phyloP scores from a whole-genome alignment of 257 asterid genomes.

The Penstemon eatonii region DNA sequence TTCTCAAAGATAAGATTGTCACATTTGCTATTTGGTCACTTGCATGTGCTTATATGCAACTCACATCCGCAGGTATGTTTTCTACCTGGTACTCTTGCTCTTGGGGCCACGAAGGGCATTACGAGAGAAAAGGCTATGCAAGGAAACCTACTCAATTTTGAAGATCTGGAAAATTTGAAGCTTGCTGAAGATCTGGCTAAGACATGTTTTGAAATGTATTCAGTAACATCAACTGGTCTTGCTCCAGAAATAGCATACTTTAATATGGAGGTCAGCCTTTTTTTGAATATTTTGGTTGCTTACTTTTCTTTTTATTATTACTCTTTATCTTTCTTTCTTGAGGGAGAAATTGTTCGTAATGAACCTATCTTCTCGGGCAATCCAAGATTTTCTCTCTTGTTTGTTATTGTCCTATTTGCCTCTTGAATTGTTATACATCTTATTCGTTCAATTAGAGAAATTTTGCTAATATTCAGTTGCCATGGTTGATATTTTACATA shows the following conservation, averaged over 20 bases:
- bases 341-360: constrained; percentile 6
- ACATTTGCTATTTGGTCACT: constrained; percentile 2
- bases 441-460: constrained; percentile 1
- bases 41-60: constrained; percentile 18
- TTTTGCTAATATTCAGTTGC: constrained; percentile 19
- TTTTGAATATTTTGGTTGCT: constrained; percentile 17
- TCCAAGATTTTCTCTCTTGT: constrained; percentile 5
- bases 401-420: constrained; percentile 2
- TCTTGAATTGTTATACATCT: constrained; percentile 1
- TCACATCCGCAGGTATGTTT: constrained; percentile 70
- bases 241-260: constrained; percentile 96
- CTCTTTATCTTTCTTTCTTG: not conserved
- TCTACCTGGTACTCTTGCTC: constrained; percentile 95
- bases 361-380: constrained; percentile 12
- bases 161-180: constrained; percentile 85
- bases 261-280: constrained; percentile 61
- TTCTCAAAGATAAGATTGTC: constrained; percentile 10
- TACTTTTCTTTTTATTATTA: not conserved
- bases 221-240: constrained; percentile 89
- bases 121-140: constrained; percentile 73
- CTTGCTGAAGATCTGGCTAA: constrained; percentile 92
- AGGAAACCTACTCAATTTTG: constrained; percentile 69
- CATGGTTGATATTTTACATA: constrained; percentile 25
- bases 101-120: constrained; percentile 92
- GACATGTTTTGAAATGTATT: constrained; percentile 88